Conservation (phyloP, 176 grass and related monocot species). For the Bothriochloa decipiens region DNA sequence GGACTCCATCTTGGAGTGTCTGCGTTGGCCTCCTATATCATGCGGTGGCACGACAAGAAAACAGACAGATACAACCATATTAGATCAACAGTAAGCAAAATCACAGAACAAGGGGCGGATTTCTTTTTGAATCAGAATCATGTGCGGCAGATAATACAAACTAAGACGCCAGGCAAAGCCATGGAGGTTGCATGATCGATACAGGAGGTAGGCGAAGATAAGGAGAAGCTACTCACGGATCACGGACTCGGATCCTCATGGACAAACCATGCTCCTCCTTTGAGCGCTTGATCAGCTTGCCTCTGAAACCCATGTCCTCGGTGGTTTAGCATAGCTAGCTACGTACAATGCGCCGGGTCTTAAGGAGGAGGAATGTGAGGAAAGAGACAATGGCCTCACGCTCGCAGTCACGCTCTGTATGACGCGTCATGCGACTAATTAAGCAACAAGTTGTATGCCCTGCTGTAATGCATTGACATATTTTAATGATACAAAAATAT, state of each 20-base stretch:
- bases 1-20: background rate
- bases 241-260: background rate
- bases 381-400: background rate
- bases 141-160: background rate
- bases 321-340: background rate
- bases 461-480: background rate
- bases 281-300: background rate
- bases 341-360: background rate
- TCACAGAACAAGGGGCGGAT: background rate
- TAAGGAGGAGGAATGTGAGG: background rate
- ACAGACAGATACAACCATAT: background rate
- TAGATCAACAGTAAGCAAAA: background rate
- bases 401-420: background rate
- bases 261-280: background rate
- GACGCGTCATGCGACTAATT: background rate
- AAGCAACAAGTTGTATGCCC: background rate
- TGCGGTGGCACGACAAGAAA: background rate
- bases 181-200: background rate
- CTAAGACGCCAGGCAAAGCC: background rate
- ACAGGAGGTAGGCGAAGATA: background rate
- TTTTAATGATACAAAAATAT: background rate
- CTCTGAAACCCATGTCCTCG: background rate
- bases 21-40: background rate
- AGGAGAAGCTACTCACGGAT: background rate
- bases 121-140: background rate